Percentiles rank a stretch among this genome's conserved stretches.
These are phyloP conservation scores for Aspergillus egyptiacus DNA, from an alignment of 495 filamentous ascomycete genomes.

Conservation along the genomic window DNA sequence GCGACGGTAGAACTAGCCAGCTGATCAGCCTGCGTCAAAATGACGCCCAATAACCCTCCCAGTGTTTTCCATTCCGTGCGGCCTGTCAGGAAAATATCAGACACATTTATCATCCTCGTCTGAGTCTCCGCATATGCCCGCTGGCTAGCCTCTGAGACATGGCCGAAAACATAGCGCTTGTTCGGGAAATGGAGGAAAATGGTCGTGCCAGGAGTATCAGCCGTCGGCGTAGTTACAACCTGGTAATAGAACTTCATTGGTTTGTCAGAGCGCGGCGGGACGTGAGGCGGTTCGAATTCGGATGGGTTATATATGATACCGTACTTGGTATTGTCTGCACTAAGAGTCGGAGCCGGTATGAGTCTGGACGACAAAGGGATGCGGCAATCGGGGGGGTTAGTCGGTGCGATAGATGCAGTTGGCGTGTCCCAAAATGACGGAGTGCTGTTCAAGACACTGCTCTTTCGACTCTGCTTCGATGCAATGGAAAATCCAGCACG, in stretches of 20 bases:
- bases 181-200: constrained; percentile 71
- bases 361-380: constrained; percentile 1
- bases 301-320: constrained; percentile 27
- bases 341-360: constrained; percentile 7
- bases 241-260: constrained; percentile 68
- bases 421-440: too few species aligned
- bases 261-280: background rate
- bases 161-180: constrained; percentile 83
- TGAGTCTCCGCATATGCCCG: constrained; percentile 64
- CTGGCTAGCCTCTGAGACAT: constrained; percentile 77
- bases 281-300: constrained; percentile 6
- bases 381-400: background rate
- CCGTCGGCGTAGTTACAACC: constrained; percentile 76
- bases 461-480: too few species aligned
- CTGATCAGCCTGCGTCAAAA: constrained; percentile 73
- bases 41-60: constrained; percentile 78
- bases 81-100: constrained; percentile 77
- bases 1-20: constrained; percentile 27
- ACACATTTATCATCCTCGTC: constrained; percentile 51
- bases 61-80: constrained; percentile 63
- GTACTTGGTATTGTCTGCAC: constrained; percentile 18
- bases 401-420: too few species aligned
- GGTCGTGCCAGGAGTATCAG: constrained; percentile 78
- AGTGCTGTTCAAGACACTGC: too few species aligned
- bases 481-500: background rate